Conservation (phyloP, 768 basidiomycete species). For the Phlegmacium glaucopus region DNA sequence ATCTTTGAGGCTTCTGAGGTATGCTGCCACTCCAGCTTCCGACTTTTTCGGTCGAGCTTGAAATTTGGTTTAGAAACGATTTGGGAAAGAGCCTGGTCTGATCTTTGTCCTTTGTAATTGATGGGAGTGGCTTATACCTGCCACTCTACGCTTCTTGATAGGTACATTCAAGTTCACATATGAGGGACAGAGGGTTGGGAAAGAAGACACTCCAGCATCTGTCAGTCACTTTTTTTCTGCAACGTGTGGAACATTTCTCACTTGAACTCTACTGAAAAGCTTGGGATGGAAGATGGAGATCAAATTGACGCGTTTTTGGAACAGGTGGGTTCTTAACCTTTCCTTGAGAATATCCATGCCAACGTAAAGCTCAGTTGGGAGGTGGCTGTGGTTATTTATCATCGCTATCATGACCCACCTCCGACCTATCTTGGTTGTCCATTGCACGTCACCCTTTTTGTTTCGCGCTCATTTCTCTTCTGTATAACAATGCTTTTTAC, state of each 20-base stretch:
- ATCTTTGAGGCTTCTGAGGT: slow-evolving; percentile 70
- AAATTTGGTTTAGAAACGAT: slow-evolving; percentile 43
- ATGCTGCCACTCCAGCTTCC: slow-evolving; percentile 16
- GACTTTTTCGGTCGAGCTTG: not conserved
- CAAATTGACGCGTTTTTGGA: slow-evolving; percentile 56
- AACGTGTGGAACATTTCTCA: not conserved
- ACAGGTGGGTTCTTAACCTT: slow-evolving; percentile 39
- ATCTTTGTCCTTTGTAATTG: not conserved
- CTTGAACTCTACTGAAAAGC: slow-evolving; percentile 25
- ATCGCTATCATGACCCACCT: too few species aligned
- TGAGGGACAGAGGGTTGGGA: slow-evolving; percentile 47
- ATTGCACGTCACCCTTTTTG: too few species aligned
- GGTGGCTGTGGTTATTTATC: slow-evolving; percentile 2
- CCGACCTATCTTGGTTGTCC: too few species aligned
- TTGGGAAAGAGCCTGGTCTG: slow-evolving; percentile 53
- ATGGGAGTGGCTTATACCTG: not conserved
- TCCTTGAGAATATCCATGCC: not conserved
- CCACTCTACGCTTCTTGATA: slow-evolving; percentile 18
- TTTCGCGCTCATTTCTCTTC: too few species aligned
- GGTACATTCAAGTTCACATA: slow-evolving; percentile 63
- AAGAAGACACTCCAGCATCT: slow-evolving; percentile 49
- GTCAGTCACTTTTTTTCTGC: slow-evolving; percentile 31
- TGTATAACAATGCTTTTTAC: too few species aligned
- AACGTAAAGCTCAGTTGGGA: slow-evolving; percentile 10
- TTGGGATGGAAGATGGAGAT: slow-evolving; percentile 61